These are phyloP conservation scores for Pestalotiopsis sp. DNA, from an alignment of 2,329 filamentous ascomycete species.

Conservation along the genomic window DNA sequence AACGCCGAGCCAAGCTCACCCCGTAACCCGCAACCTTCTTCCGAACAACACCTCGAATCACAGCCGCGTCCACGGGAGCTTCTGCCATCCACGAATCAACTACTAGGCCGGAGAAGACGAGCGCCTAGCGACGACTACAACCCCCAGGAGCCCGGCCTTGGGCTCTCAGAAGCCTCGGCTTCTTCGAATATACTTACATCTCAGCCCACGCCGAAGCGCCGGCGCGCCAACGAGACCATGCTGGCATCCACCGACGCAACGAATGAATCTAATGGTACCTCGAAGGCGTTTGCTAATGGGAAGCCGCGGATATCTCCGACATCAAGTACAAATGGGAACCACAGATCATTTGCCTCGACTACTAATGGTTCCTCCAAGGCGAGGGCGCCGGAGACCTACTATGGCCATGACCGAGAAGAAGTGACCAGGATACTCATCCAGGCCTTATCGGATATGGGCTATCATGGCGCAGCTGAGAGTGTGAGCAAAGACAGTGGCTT, in stretches of 20 bases:
- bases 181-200: slow-evolving; percentile 20
- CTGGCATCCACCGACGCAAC: slow-evolving; percentile 58
- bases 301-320: slow-evolving; percentile 44
- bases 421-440: slow-evolving; percentile 92
- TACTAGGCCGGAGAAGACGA: slow-evolving; percentile 61
- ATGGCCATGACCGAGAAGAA: slow-evolving; percentile 89
- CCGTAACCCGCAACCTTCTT: slow-evolving; percentile 19
- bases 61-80: slow-evolving; percentile 17
- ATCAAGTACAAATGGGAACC: slow-evolving; percentile 48
- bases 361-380: slow-evolving; percentile 57
- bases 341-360: slow-evolving; percentile 42
- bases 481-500: slow-evolving; percentile 83
- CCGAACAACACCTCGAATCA: slow-evolving; percentile 21
- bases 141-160: slow-evolving; percentile 18
- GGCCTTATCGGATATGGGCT: slow-evolving; percentile 85
- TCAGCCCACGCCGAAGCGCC: slow-evolving; percentile 57
- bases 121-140: slow-evolving; percentile 41
- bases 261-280: slow-evolving; percentile 55
- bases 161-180: slow-evolving; percentile 26
- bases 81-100: slow-evolving; percentile 33
- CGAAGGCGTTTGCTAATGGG: slow-evolving; percentile 60
- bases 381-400: slow-evolving; percentile 54
- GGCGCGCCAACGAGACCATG: slow-evolving; percentile 61
- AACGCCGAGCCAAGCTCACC: slow-evolving; percentile 21
- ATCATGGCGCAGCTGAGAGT: slow-evolving; percentile 73